Base-by-base conservation (phyloP, 1,284 basidiomycete genomes). In the Amylostereum chailletii region DNA sequence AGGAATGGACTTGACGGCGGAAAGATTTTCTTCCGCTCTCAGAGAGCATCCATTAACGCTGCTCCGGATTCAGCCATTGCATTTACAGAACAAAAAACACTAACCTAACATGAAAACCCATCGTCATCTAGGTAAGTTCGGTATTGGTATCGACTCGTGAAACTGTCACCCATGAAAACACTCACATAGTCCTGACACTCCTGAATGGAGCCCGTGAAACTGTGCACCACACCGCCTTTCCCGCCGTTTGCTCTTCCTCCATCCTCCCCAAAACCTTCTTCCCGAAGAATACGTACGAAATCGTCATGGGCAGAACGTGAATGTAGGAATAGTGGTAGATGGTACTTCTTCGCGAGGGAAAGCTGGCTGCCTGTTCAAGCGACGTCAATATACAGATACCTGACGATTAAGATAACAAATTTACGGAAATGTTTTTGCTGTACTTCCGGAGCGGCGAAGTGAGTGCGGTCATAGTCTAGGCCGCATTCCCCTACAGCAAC, bases 401-500 rank as follows among this genome's bases (percentile, higher is more conserved):
- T 48, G 42, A 46, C 19, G 19, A 19, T 19, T 46, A n/a, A 38
- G 8, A 42, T 34, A 26, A 32, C 30, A 29, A 19, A 61, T 74
- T 52, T 58, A 65, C 86, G 80, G 62, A 95, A 91, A 60, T 86
- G 72, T 43, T 65, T 75, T 53, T 75, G 70, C 63, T 94, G 91
- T 2, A 77, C 73, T 26, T 83, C 81, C 27, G 69, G 69, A 1
- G 76, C 60, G 3, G 88, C 77, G 62, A 89, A 88, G 57, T 86
- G 81, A 0, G 85, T 74, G 10, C 92, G 74, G 62, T 94, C 92
- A 58, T 94, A 94, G 64, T 95, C 92, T 36, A 94, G 68, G 7
- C 92, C 92, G 57, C 91, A 90, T 68, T 94, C 92, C 11, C 92
- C 92, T 1, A 94, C 67, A 0, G 89, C 88, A 5, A 91, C 82